These are phyloP conservation scores for Leccinum obscurum DNA, from an alignment of 768 basidiomycete species.

Conservation along the genomic window DNA sequence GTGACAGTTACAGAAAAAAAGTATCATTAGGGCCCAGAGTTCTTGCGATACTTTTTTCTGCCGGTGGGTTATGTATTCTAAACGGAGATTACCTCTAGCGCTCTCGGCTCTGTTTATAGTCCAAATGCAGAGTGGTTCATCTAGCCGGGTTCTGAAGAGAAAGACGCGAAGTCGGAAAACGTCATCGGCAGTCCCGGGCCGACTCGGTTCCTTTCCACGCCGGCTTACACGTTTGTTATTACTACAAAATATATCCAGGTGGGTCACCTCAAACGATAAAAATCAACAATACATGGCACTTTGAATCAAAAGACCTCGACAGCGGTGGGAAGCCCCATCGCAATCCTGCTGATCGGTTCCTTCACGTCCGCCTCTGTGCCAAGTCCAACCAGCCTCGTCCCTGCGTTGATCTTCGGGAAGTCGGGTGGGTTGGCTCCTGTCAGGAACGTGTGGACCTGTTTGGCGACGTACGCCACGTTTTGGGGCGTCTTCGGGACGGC, in stretches of 20 bases:
- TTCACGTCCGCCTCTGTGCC: slow-evolving; percentile 42
- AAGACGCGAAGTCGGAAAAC: too few relatives aligned
- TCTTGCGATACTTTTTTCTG: too few relatives aligned
- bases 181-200: slow-evolving; percentile 25
- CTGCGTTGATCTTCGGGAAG: slow-evolving; percentile 53
- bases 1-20: too few relatives aligned
- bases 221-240: too few relatives aligned
- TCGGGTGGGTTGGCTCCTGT: slow-evolving; percentile 67
- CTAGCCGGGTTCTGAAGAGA: too few relatives aligned
- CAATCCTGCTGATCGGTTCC: slow-evolving; percentile 34
- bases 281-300: background rate
- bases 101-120: too few relatives aligned
- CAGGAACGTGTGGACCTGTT: slow-evolving; percentile 64
- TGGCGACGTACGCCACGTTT: slow-evolving; percentile 59
- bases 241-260: too few relatives aligned
- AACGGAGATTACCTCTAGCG: too few relatives aligned
- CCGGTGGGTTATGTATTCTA: too few relatives aligned
- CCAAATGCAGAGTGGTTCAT: too few relatives aligned
- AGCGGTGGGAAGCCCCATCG: slow-evolving; percentile 43
- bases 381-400: slow-evolving; percentile 39
- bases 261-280: too few relatives aligned
- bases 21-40: too few relatives aligned
- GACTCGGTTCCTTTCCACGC: background rate
- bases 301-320: slow-evolving; percentile 12
- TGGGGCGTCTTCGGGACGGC: slow-evolving; percentile 64